A percentile compares a stretch with the other conserved stretches of the same genome.
Evolutionary conservation across 495 filamentous ascomycete species (phyloP).

Genomic region (Extremus antarcticus): DNA sequence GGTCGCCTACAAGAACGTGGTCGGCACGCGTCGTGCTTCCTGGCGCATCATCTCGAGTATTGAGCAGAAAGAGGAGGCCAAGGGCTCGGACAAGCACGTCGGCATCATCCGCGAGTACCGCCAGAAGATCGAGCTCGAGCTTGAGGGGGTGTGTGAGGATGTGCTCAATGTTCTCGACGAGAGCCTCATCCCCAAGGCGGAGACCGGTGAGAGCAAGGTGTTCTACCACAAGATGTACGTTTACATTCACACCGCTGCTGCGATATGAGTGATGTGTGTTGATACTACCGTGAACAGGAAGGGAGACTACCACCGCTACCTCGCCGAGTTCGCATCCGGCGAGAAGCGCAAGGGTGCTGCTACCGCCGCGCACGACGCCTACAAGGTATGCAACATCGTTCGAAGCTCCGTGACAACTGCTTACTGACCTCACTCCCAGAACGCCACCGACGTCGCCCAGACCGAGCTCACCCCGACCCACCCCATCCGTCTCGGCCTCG

Average conservation of each 20-base stretch:
- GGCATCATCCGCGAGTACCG: conserved; percentile 93
- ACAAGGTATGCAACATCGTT: conserved; percentile 50
- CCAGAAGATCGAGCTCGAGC: conserved; percentile 95
- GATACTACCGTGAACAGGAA: conserved; percentile 53
- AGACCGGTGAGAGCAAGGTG: conserved; percentile 97
- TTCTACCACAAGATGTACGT: conserved; percentile 99
- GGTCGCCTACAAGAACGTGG: conserved; percentile 99
- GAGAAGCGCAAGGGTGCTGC: conserved; percentile 97
- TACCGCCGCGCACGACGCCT: conserved; percentile 89
- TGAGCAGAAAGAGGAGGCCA: conserved; percentile 99
- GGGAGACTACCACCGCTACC: conserved; percentile 99
- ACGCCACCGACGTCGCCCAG: conserved; percentile 90
- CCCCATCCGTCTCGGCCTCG: conserved; percentile 96
- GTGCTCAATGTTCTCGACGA: conserved; percentile 93
- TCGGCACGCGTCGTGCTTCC: conserved; percentile 94
- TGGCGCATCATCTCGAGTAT: conserved; percentile 99
- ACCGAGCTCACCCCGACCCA: conserved; percentile 97
- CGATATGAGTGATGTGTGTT: background rate
- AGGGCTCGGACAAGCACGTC: conserved; percentile 97
- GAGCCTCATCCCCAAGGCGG: conserved; percentile 91
- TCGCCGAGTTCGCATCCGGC: conserved; percentile 95
- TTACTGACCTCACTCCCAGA: conserved; percentile 28
- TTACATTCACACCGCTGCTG: background rate
- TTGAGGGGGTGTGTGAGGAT: conserved; percentile 98
- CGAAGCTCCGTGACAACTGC: background rate